Evolutionary conservation across 495 filamentous ascomycete genomes (phyloP), one percentile per base, ranked within the genome.

Genomic region (Tuber calosporum): DNA sequence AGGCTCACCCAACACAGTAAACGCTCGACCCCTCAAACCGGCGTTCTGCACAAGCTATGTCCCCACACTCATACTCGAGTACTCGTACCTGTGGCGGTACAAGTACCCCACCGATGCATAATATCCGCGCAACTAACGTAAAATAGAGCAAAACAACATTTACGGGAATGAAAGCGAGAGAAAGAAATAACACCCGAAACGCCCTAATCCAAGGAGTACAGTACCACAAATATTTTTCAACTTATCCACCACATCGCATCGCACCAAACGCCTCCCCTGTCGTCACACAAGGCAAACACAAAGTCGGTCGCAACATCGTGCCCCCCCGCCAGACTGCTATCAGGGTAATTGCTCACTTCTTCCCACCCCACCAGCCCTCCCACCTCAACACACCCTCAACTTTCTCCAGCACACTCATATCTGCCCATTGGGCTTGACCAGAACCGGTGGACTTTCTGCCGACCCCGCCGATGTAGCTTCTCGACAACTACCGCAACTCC

Each of bases 41-140:
- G 26, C 37, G 30, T 43, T 67, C 30, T 34, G 70, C 26, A 34
- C 15, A 20, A 36, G 48, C 67, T 30, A 70, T 36, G 36, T 70
- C 30, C 68, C 68, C 68, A 45, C 68, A 48, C 20, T 26, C 69
- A 37, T n/a, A n/a, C n/a, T n/a, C n/a, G n/a, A n/a, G n/a, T n/a
- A n/a, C n/a, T n/a, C n/a, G n/a, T n/a, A n/a, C n/a, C 39, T 34
- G 19, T 20, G 40, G 39, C n/a, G n/a, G n/a, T n/a, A n/a, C n/a
- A n/a, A n/a, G n/a, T 36, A 70, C 9, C 19, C 45, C 45, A 53
- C 45, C 22, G 26, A 26, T 22, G 20, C 45, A 53, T n/a, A 2
- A 30, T 62, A 15, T 13, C 11, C 53, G 30, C n/a, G n/a, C 53
- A 30, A 30, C n/a, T 0, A 58, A 4, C 7, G 13, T n/a, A 58